Base-by-base conservation (phyloP, 2,329 filamentous ascomycete genomes). In the Mycosphaerella sp. region DNA sequence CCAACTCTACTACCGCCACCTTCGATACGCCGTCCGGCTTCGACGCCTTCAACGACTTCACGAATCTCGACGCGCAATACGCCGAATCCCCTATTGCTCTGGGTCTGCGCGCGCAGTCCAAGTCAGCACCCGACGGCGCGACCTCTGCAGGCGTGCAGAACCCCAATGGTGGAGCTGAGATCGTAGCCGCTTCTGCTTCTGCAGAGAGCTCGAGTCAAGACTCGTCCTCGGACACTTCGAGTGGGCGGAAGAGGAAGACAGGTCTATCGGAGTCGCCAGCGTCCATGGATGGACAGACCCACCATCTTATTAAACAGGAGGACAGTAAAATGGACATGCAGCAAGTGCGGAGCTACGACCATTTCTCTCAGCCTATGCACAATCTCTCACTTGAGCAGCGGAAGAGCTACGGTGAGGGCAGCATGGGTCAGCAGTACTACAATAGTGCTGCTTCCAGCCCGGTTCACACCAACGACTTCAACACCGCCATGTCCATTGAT, bases 391-490 rank as follows among this genome's bases (percentile, higher is more conserved):
- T 70, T 44, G 67, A 71, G 36, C 62, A 65, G 40, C 45, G 50
- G 39, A 29, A 62, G 53, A 59, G 58, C 44, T 56, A 69, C 29
- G 55, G 57, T 5, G 68, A 74, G 48, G 70, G 65, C n/a, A 49
- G 9, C 38, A 32, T 49, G 47, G 75, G 78, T 72, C 72, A 77
- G 45, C 81, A 83, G 60, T 78, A 82, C 59, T 83, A 84, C 63
- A 77, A 79, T 12, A 81, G 79, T 61, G 77, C 78, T 7, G 77
- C 79, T 1, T 81, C 76, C 60, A 85, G 80, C 56, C 80, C 82
- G 8, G 60, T 64, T 14, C 64, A 66, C 53, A 49, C 59, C 21
- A 57, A 59, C n/a, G 63, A 64, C 9, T 66, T 64, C 54, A 62
- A 64, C 39, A 54, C 59, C 6, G 61, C 64, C 50, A 62, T 68